A percentile compares a stretch with the other conserved stretches of the same genome.
Conservation (phyloP, 2,329 filamentous ascomycete genomes). For the Mollisiaceae sp. region DNA sequence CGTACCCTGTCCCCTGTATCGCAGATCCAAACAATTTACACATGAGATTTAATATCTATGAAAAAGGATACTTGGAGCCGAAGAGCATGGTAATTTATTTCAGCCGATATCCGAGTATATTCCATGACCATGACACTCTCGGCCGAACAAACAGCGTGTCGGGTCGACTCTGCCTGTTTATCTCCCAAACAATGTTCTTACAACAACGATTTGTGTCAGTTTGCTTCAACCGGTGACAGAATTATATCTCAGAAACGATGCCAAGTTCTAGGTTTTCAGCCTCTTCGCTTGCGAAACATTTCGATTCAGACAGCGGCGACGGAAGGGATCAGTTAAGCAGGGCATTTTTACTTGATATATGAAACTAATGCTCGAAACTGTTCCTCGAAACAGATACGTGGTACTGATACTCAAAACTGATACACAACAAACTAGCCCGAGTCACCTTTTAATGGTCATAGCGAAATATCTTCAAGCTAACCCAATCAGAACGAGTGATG, state of each 20-base stretch:
- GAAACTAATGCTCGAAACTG: no score
- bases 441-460: no score
- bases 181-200: slow-evolving; percentile 8
- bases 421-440: no score
- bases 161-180: slow-evolving; percentile 1
- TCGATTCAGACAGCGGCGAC: neutral
- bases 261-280: neutral
- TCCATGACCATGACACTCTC: neutral
- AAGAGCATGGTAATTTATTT: neutral
- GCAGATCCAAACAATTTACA: neutral
- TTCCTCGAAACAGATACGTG: no score
- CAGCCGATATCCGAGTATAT: neutral
- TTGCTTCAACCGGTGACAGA: neutral
- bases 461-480: no score
- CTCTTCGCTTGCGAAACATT: slow-evolving; percentile 1
- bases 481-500: no score
- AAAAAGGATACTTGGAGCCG: neutral
- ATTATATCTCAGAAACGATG: neutral
- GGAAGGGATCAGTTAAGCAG: neutral
- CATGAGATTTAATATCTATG: neutral
- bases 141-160: slow-evolving; percentile 1
- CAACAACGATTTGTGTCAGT: neutral
- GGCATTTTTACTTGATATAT: neutral
- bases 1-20: neutral
- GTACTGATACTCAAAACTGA: no score